Conservation (phyloP, 441 rosid genomes). For the Brassica balearica region DNA sequence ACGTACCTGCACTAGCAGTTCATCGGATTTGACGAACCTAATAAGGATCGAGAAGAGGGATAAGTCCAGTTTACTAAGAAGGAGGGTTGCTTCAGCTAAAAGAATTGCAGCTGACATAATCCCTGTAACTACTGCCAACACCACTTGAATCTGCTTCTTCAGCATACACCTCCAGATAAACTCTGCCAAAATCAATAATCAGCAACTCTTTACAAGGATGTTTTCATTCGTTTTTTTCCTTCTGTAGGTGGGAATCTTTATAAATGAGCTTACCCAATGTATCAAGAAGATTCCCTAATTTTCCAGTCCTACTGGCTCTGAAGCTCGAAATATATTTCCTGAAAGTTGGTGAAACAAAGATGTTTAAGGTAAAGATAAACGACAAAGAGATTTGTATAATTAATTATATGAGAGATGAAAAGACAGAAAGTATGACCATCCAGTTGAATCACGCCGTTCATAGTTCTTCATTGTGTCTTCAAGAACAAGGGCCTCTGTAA, state of each 20-base stretch:
- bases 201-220: constrained; percentile 5
- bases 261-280: constrained; percentile 61
- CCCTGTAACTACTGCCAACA: constrained; percentile 75
- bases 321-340: constrained; percentile 97
- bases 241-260: background rate
- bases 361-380: constrained; percentile 30
- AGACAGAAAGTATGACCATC: constrained; percentile 71
- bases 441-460: constrained; percentile 81
- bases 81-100: constrained; percentile 95
- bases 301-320: constrained; percentile 70
- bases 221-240: background rate
- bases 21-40: constrained; percentile 78
- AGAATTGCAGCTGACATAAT: constrained; percentile 97
- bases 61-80: constrained; percentile 72
- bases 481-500: constrained; percentile 85
- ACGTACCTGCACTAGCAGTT: constrained; percentile 84
- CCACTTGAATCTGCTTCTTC: constrained; percentile 68
- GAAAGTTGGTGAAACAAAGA: constrained; percentile 32
- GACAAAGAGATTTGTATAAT: constrained; percentile 13
- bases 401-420: constrained; percentile 24
- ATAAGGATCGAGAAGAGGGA: constrained; percentile 94
- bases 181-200: constrained; percentile 55
- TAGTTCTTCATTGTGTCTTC: constrained; percentile 93
- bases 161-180: constrained; percentile 90
- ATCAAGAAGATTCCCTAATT: constrained; percentile 67